phyloP scores from a whole-genome alignment of 441 rosid genomes.

The Adansonia rubrostipa region DNA sequence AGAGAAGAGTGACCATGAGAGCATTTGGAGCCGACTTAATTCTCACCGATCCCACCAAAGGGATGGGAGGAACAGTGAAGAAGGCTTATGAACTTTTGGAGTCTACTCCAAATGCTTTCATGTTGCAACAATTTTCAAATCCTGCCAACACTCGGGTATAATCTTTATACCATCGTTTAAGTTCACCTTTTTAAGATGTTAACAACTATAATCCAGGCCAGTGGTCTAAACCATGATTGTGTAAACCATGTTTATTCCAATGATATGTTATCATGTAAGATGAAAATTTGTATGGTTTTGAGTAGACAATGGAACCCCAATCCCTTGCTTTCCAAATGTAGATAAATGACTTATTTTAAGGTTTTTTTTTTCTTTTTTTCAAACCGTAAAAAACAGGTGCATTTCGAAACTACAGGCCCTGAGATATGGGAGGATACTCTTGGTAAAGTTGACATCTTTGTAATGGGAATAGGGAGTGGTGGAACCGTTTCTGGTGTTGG shows the following conservation, averaged over 20 bases:
- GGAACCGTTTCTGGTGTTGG: conserved; percentile 96
- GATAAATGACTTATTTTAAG: conserved; percentile 12
- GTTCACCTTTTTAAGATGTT: no score
- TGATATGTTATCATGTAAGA: no score
- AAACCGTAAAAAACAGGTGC: conserved; percentile 51
- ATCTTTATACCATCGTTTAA: no score
- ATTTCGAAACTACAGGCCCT: conserved; percentile 91
- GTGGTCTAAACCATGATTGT: conserved; percentile 45
- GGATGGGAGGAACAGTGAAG: conserved; percentile 95
- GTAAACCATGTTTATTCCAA: no score
- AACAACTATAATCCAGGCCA: no score
- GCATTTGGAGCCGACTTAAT: conserved; percentile 90
- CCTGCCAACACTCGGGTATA: conserved; percentile 80
- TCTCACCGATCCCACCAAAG: conserved; percentile 87
- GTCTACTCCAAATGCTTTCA: conserved; percentile 69
- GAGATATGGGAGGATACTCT: conserved; percentile 95
- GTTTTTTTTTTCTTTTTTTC: conserved; percentile 1
- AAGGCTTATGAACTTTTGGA: conserved; percentile 80
- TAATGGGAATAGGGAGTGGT: conserved; percentile 96
- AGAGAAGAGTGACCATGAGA: conserved; percentile 89
- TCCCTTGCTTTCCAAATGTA: background rate
- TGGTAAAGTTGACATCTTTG: conserved; percentile 85
- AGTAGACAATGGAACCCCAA: background rate
- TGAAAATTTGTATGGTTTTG: background rate
- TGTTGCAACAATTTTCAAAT: conserved; percentile 87